Base-by-base conservation (phyloP, 441 rosid species). In the Pelargonium australe region DNA sequence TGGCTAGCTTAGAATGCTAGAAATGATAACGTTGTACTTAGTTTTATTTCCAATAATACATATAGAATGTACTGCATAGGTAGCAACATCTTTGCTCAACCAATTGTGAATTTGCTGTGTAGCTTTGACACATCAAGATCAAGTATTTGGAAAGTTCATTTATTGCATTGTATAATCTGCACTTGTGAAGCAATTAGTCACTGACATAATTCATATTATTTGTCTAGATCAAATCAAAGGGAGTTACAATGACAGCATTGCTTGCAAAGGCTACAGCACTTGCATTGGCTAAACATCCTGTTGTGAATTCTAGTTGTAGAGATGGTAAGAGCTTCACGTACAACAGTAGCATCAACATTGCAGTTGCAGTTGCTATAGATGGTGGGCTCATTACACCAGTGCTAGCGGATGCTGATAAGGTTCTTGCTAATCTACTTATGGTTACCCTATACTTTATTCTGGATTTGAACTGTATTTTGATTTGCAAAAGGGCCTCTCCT, bases 231-330 rank as follows among this genome's bases (percentile, higher is more conserved):
- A 91, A 91, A 81, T 85, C 87, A 12, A 94, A 90, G 87, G 97
- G 96, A 37, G 96, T 94, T 69, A 94, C 97, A 28, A 94, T 91
- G 99, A 89, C 97, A 31, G 96, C 99, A 68, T 80, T 93, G 76
- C 83, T 93, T 17, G 96, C 92, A 41, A 93, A 93, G 84, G 98
- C 98, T 14, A 85, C 98, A 0, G 94, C 97, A 12, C 89, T 91
- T 72, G 96, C 97, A 7, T 74, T 94, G 77, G 89, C 72, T 16
- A 77, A 89, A 79, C 97, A 91, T 75, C 96, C 92, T 41, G 86
- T 84, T 69, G 85, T 88, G 47, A 94, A 94, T 72, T 87, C 97
- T 34, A 82, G 84, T n/a, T 91, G 97, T 72, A 86, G 89, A 81
- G 97, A 91, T 63, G 92, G 96, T 20, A 87, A 87, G 67, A 89